Evolutionary conservation across 305 asterid species (phyloP), one percentile per base, ranked within the genome.

Genomic region (Stenogyne calaminthoides): DNA sequence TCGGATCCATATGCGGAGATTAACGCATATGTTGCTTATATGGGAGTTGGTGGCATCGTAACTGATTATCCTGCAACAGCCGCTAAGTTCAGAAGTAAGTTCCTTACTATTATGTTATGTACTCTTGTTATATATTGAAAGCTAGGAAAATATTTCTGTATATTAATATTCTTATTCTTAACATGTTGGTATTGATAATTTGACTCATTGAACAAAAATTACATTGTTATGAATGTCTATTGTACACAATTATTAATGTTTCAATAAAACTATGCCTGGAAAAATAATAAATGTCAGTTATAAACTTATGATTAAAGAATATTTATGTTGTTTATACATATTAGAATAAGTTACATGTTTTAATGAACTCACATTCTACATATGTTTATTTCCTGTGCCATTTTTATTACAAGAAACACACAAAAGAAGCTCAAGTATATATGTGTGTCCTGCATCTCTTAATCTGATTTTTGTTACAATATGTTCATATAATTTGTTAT

Each of bases 31-130:
- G 66, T 74, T 25, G 22, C 42, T 1, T 61, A 15, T 39, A 68
- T 78, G 76, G 83, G 81, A 10, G 73, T 89, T 57, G 29, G 81
- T 32, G 99, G 97, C 58, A 79, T 89, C 67, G 74, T 85, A 20
- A 85, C 98, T 0, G 89, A 76, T 11, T 92, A 25, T 51, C 99
- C 99, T 7, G 88, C 83, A 11, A 95, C 98, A 5, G 87, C 97
- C 42, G 80, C 82, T 62, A 89, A 60, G 82, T 95, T 71, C 86
- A 85, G 76, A 82, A 89, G 99, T 95, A 86, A 89, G 99, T 82
- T 56, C 52, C 1, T 32, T 32, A 32, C 36, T 32, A 32, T n/a
- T n/a, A n/a, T n/a, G 4, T 32, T 5, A 32, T 32, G 36, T 32
- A 32, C 36, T 32, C 36, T 32, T 44, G 18, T 12, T 12, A 44